phyloP scores from a whole-genome alignment of 2,329 filamentous ascomycete genomes.

The Malbranchea cinnamomea region DNA sequence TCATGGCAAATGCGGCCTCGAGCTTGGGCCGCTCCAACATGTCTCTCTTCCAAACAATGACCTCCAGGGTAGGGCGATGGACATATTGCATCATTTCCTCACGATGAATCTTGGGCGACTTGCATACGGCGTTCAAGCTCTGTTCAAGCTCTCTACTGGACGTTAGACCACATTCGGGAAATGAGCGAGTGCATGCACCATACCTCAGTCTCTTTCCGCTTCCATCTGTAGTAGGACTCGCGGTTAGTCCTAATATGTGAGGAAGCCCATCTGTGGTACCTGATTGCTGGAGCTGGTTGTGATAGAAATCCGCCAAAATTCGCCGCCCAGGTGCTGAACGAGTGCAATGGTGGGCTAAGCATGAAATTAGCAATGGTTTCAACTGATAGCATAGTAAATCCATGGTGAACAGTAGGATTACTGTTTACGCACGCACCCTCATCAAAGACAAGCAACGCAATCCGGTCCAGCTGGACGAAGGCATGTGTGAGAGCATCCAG shows the following conservation, averaged over 20 bases:
- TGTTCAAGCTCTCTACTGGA: slow-evolving; percentile 41
- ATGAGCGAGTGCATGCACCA: slow-evolving; percentile 5
- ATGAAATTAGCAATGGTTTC: slow-evolving; percentile 19
- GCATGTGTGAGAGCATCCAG: slow-evolving; percentile 59
- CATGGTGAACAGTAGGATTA: not conserved
- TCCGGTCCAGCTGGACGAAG: slow-evolving; percentile 49
- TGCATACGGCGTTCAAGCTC: slow-evolving; percentile 55
- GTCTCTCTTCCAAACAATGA: slow-evolving; percentile 17
- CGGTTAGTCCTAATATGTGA: slow-evolving; percentile 62
- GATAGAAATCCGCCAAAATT: slow-evolving; percentile 63
- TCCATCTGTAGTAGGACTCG: slow-evolving; percentile 57
- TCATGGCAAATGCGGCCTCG: slow-evolving; percentile 10
- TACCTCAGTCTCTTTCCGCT: slow-evolving; percentile 40
- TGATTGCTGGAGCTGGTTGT: slow-evolving; percentile 26
- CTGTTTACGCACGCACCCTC: slow-evolving; percentile 44
- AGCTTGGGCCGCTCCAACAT: slow-evolving; percentile 20
- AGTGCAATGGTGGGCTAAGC: slow-evolving; percentile 55
- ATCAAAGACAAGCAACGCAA: slow-evolving; percentile 65
- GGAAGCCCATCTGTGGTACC: slow-evolving; percentile 34
- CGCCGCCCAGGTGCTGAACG: slow-evolving; percentile 48
- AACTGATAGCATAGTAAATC: not conserved
- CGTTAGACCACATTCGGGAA: not conserved
- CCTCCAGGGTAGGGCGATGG: slow-evolving; percentile 46
- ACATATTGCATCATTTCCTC: slow-evolving; percentile 54
- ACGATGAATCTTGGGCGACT: slow-evolving; percentile 52